Base-by-base conservation (phyloP, 225 moss, liverwort and hornwort species). In the Rhytidiadelphus loreus region DNA sequence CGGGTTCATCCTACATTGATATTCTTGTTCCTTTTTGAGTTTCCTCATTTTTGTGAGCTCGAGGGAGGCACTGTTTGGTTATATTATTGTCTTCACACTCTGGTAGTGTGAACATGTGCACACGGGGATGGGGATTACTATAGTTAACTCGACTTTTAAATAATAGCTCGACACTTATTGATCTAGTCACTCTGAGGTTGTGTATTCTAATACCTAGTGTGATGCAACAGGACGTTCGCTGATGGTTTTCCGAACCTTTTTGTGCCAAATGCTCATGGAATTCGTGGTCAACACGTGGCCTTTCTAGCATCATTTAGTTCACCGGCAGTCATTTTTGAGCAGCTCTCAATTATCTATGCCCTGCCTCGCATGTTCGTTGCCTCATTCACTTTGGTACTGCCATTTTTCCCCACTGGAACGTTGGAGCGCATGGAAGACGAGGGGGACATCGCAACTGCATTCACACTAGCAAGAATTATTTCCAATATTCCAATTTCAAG, bases 391-490 rank as follows among this genome's bases (percentile, higher is more conserved):
- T 90, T 99, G 83, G 98, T 99, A 15, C 92, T 99, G 86, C 98
- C 98, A 11, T 99, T 99, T 90, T 99, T 99, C 80, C 98, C 98
- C 16, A 99, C 98, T 80, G 98, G 98, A 64, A 99, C 98, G 21
- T 92, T 99, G 90, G 98, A 99, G 92, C 96, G 98, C 78, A 99
- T 99, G 98, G 98, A 99, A 86, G 98, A 99, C 52, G 98, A 99
- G 86, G 98, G 98, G 25, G 98, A 99, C 85, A 96, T 99, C 89
- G 98, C 98, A 59, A 99, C 98, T 80, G 98, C 98, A 55, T 99
- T 99, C 89, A 97, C 98, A 0, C 90, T 99, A 6, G 98, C 98
- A 52, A 92, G 97, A 84, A 99, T 99, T 56, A 87, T 99, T 33
- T 97, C 97, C 64, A 96, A 99, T 83, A 99, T 97, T 82, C 98